Evolutionary conservation across 2,329 filamentous ascomycete species (phyloP).

Genomic region (Knoxdaviesia proteae): DNA sequence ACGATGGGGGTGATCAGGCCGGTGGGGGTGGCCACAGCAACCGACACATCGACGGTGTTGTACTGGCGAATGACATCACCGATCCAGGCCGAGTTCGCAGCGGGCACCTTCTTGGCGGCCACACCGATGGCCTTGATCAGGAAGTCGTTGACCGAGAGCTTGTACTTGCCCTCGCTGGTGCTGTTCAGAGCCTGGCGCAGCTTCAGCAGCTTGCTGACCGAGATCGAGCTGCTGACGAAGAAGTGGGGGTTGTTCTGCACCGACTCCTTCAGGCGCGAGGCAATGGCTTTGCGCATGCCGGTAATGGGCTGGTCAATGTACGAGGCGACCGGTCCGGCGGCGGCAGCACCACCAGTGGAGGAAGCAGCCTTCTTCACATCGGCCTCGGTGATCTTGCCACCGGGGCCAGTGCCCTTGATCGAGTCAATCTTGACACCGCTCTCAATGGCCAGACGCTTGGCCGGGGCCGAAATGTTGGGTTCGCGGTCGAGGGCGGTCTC

Average conservation of each 20-base stretch:
- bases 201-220: slow-evolving; percentile 87
- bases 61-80: slow-evolving; percentile 80
- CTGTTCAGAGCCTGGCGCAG: slow-evolving; percentile 85
- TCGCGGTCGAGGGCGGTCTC: slow-evolving; percentile 71
- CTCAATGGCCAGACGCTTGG: slow-evolving; percentile 67
- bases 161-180: slow-evolving; percentile 80
- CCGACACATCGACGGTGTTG: slow-evolving; percentile 83
- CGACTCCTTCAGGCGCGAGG: slow-evolving; percentile 72
- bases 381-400: slow-evolving; percentile 73
- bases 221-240: slow-evolving; percentile 81
- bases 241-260: slow-evolving; percentile 92
- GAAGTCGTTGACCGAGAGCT: slow-evolving; percentile 99
- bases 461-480: slow-evolving; percentile 49
- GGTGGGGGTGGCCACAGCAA: slow-evolving; percentile 79
- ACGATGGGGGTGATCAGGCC: slow-evolving; percentile 97
- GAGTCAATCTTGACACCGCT: slow-evolving; percentile 56
- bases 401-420: slow-evolving; percentile 72
- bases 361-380: slow-evolving; percentile 78
- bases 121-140: slow-evolving; percentile 86
- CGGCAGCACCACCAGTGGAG: slow-evolving; percentile 25
- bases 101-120: slow-evolving; percentile 81
- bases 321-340: slow-evolving; percentile 34
- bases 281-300: slow-evolving; percentile 97
- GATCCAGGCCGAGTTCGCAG: slow-evolving; percentile 91
- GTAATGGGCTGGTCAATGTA: slow-evolving; percentile 72